Base-by-base conservation (phyloP, 495 filamentous ascomycete species). In the Staphylotrichum longicolle region DNA sequence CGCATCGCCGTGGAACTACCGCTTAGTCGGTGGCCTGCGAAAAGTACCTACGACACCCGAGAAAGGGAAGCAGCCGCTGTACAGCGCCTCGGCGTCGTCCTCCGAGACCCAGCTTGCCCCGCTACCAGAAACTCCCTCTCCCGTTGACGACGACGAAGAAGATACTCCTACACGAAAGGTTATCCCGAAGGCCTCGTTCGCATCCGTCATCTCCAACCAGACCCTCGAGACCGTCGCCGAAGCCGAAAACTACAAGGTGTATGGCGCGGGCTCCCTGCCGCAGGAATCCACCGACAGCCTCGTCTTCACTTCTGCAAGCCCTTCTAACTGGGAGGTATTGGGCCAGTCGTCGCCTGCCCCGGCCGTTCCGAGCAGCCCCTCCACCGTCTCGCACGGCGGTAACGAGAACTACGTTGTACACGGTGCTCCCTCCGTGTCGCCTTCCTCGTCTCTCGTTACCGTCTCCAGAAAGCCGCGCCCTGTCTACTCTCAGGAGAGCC, bases 401-500 rank as follows among this genome's bases (percentile, higher is more conserved):
- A 58, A 64, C 65, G 70, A 76, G 63, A 81, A 80, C 63, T 83
- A 78, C 66, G 66, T 82, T 32, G 39, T 82, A 39, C 70, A 79
- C 65, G 74, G 76, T 35, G 72, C 77, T 15, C 64, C 74, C 32
- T 78, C 80, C 0, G 70, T 73, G 27, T 64, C 77, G 30, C 54
- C 75, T 9, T 68, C 75, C 6, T 64, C 73, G 7, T 81, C 77
- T 14, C 58, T 70, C 7, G 63, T 52, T 41, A 62, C 67, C 56
- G 61, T 72, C 45, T 33, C 62, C 14, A 72, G 61, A 8, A 66
- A 69, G 30, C 60, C 67, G 3, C 71, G 72, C 7, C 68, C 72
- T n/a, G 72, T 71, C 40, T 83, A 83, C 69, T 84, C 82, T 5
- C 80, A 80, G 55, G 81, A 83, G 58, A 83, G 81, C 51, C 72